phyloP scores from a whole-genome alignment of 208 protist species.

The Acanthamoeba sp. region DNA sequence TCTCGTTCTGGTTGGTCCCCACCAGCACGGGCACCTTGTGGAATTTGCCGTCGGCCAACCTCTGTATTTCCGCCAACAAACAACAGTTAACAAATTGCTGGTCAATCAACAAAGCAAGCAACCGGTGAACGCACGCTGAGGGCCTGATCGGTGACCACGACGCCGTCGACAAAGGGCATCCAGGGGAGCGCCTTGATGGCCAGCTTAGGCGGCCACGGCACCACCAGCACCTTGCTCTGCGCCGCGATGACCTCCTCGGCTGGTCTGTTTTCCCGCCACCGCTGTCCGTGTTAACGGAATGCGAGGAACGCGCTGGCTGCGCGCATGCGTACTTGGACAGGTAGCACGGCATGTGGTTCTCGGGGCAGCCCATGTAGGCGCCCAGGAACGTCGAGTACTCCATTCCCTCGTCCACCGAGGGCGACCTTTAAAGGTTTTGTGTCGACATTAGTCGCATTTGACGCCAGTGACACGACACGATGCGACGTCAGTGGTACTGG shows the following conservation, averaged over 20 bases:
- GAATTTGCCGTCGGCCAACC: neutral
- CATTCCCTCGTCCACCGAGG: neutral
- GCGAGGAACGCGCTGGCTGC: too few species aligned
- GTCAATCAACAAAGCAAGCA: neutral
- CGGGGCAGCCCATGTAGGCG: neutral
- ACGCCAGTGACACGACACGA: neutral
- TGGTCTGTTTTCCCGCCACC: neutral
- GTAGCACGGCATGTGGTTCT: neutral
- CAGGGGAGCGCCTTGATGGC: conserved; percentile 5
- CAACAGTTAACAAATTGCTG: too few species aligned
- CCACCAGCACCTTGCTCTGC: conserved; percentile 8
- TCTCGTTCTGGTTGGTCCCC: conserved; percentile 56
- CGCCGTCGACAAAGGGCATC: conserved; percentile 38
- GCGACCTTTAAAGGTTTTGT: neutral
- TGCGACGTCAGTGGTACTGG: neutral
- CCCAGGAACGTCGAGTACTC: conserved; percentile 31
- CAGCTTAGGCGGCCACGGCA: conserved; percentile 28
- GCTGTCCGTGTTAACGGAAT: too few species aligned
- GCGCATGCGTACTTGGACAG: neutral
- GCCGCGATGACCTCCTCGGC: conserved; percentile 4
- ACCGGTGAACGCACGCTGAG: neutral
- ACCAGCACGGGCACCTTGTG: conserved; percentile 28
- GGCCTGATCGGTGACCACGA: neutral
- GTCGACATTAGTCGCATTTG: neutral
- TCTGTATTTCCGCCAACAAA: neutral